Base-by-base conservation (phyloP, 2,329 filamentous ascomycete species). In the Rhynchosporium secalis region DNA sequence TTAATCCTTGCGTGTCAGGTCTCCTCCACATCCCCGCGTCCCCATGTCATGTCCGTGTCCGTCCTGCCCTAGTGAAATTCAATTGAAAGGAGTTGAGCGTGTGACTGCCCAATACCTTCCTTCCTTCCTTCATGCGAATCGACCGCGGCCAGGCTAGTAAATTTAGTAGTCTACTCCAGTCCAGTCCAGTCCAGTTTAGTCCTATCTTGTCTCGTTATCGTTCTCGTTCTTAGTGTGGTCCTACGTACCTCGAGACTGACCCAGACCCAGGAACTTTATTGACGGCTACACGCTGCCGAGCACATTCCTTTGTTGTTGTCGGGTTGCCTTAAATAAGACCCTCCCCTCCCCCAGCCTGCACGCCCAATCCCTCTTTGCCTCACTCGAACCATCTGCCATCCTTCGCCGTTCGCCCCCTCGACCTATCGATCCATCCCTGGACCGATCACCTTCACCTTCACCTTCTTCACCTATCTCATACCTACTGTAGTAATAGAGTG, bases 21-120 rank as follows among this genome's bases (percentile, higher is more conserved):
- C 20, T 20, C 51, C 51, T 54, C 51, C 51, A 54, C 33, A 54
- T 54, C 51, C 51, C 51, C 51, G 51, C 51, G 51, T 54, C 51
- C 51, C 51, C 51, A 54, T 54, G 51, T 10, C 33, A 20, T 20
- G 20, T 20, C 33, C 33, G 9, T 36, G 33, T 36, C 33, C 33
- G 33, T 10, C 33, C 9, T 26, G 20, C 51, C 33, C 38, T 54
- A 33, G 33, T 41, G 51, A 54, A 15, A 36, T 52, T 3, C 48
- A 10, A 36, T 36, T 36, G 33, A 36, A 20, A 20, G 20, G 20
- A 20, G 20, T 20, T 20, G 20, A 20, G 20, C 20, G 20, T 20
- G 20, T 20, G 20, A 20, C 29, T 33, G 13, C 41, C 46, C 9
- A 28, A 29, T 29, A 26, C 29, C 46, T 29, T 29, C 29, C 20